Conservation (phyloP, 2,329 filamentous ascomycete species). For the Penicillium sp. region DNA sequence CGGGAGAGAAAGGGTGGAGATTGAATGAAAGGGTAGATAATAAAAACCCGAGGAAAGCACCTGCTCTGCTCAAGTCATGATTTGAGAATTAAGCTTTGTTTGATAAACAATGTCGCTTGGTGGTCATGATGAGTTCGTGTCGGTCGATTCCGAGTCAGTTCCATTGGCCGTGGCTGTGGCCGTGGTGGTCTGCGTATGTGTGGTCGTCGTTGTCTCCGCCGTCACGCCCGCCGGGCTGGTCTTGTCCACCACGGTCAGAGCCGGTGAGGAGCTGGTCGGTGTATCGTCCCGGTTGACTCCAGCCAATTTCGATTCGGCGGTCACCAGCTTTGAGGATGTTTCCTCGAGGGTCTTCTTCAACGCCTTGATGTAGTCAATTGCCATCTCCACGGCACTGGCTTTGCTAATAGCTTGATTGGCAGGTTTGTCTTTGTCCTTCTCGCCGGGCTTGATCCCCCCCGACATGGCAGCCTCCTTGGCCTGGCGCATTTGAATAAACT, state of each 20-base stretch:
- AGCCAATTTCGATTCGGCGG: constrained; percentile 50
- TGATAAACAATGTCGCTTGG: constrained; percentile 6
- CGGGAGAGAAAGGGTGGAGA: no score
- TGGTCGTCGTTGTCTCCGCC: background rate
- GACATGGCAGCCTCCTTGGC: constrained; percentile 33
- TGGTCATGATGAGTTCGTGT: background rate
- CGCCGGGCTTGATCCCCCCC: constrained; percentile 39
- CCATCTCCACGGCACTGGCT: constrained; percentile 93
- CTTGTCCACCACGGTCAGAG: background rate
- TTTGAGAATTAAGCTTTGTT: background rate
- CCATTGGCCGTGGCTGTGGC: background rate
- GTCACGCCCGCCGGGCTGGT: background rate
- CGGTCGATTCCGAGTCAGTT: constrained; percentile 1
- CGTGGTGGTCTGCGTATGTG: background rate
- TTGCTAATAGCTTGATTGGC: constrained; percentile 69
- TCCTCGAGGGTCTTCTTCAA: constrained; percentile 67
- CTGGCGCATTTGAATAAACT: constrained; percentile 40
- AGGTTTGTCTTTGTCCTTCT: constrained; percentile 46
- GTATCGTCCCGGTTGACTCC: constrained; percentile 3
- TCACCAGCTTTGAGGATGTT: constrained; percentile 57
- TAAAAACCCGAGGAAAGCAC: no score
- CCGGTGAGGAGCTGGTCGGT: background rate
- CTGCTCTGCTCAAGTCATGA: no score
- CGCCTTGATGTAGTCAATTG: constrained; percentile 89
- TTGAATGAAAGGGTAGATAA: no score